Base-by-base conservation (phyloP, 495 filamentous ascomycete genomes). In the Lindgomyces ingoldianus region DNA sequence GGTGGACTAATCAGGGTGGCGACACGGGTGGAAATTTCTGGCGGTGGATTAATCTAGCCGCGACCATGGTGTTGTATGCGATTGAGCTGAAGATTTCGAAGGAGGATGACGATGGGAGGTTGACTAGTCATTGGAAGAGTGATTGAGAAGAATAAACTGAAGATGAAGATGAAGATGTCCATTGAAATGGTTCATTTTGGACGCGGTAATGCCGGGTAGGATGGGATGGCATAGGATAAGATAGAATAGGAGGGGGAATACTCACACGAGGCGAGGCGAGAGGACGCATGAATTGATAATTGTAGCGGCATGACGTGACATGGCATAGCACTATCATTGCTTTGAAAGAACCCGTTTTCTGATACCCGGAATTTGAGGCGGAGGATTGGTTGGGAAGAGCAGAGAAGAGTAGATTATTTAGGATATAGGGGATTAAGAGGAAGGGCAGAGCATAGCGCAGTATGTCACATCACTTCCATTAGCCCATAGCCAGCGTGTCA, bases 1-100 rank as follows among this genome's bases (percentile, higher is more conserved):
- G 91, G 84, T 96, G 90, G 91, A 92, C 85, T 36, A 86, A 75
- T 26, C 88, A 92, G 70, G 89, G 87, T 18, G 87, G 86, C 1
- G 87, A 88, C 57, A 84, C 86, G 14, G 91, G 91, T 10, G 89
- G 91, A 1, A 93, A 94, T 70, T 79, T 91, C 1, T 96, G 91
- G 90, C 82, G 91, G 27, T 98, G 94, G 94, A 81, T 95, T 59
- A 98, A 98, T 70, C 78, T 97, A 49, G 88, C 84, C 18, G 86
- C 84, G 46, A 96, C 92, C 0, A 95, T 96, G 87, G 83, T 82
- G 6, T 73, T 97, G 22, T 98, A 98, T 73, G 88, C 91, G 1
- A 79, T 98, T 46, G 93, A 98, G 76, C 76, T 97, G 29, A 90
- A 89, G 68, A 80, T 97, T 1, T 89, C 91, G 0, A 87, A 89